Base-by-base conservation (phyloP, 495 filamentous ascomycete species). In the Podospora pseudocomata region DNA sequence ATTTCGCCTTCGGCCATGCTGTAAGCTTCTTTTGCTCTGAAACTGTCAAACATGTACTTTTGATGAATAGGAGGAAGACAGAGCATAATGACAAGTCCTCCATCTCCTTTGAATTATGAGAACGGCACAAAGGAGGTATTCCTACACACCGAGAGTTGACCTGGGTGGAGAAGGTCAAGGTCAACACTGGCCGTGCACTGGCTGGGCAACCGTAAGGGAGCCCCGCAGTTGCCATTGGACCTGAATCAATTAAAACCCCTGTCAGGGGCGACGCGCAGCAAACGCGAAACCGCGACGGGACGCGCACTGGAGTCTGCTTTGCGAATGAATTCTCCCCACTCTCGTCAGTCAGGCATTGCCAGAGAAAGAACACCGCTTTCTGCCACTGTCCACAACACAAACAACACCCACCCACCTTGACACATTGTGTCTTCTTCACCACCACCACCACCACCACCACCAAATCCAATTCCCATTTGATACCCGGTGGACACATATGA, bases 231-330 rank as follows among this genome's bases (percentile, higher is more conserved):
- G 65, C 39, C 7, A 49, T 49, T 49, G 39, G 39, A 16, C 15
- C 39, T 49, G 60, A 71, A 60, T 75, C 74, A 76, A 77, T 77
- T 77, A 75, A 76, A 70, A 65, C 74, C 70, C 66, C 65, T 68
- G 64, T 65, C 70, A 68, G 65, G 67, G 68, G 69, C 27, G 57
- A 60, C 65, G 71, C 60, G 66, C 67, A 19, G 23, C 56, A 62
- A 62, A 65, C 63, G 66, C 74, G 74, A 20, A 62, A 62, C 62
- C 65, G 68, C 75, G 74, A 58, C 75, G 72, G 64, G 62, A 34
- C 75, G 74, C 75, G 74, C 75, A 74, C 75, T 75, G 75, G 73
- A 63, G 7, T 63, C 61, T 16, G 32, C n/a, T 44, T 20, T 32
- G 27, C 32, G 30, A 39, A 19, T 39, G 53, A 68, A 60, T 28